phyloP scores from a whole-genome alignment of 1,139 yeast species.

The Hemisphaericaspora xylanilytica region DNA sequence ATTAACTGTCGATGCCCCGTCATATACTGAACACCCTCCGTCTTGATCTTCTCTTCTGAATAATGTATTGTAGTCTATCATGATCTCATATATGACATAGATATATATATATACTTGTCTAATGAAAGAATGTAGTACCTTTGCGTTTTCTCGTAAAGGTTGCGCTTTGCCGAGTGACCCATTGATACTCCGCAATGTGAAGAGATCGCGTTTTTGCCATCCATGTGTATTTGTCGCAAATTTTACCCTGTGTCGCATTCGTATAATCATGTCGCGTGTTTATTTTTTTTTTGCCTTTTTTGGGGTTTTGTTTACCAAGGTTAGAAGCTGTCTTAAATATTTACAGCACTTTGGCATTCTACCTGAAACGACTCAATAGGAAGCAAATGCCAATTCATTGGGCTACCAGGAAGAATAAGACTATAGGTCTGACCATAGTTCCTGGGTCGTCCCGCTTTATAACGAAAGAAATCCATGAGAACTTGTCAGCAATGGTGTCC shows the following conservation, averaged over 20 bases:
- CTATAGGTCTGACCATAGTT: conserved; percentile 21
- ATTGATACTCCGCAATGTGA: too few relatives aligned
- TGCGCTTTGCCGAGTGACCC: too few relatives aligned
- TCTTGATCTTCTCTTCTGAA: conserved; percentile 9
- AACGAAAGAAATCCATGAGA: conserved; percentile 30
- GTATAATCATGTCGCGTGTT: background rate
- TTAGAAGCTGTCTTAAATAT: too few relatives aligned
- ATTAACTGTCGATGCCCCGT: conserved; percentile 45
- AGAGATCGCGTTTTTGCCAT: background rate
- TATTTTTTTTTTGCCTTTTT: background rate
- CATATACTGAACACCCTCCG: conserved; percentile 37
- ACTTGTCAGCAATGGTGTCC: conserved; percentile 28
- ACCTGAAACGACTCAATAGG: background rate
- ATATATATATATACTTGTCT: background rate
- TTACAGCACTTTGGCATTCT: too few relatives aligned
- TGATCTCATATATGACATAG: background rate
- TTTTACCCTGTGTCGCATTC: background rate
- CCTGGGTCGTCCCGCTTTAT: conserved; percentile 44
- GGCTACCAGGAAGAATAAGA: conserved; percentile 28
- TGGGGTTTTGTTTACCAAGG: background rate
- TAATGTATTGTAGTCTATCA: background rate
- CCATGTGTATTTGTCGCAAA: background rate
- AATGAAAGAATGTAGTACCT: too few relatives aligned
- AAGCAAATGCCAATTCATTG: conserved; percentile 24
- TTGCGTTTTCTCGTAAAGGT: too few relatives aligned